Evolutionary conservation across 2,329 filamentous ascomycete genomes (phyloP).

Genomic region (Arthrinium phaeospermum): DNA sequence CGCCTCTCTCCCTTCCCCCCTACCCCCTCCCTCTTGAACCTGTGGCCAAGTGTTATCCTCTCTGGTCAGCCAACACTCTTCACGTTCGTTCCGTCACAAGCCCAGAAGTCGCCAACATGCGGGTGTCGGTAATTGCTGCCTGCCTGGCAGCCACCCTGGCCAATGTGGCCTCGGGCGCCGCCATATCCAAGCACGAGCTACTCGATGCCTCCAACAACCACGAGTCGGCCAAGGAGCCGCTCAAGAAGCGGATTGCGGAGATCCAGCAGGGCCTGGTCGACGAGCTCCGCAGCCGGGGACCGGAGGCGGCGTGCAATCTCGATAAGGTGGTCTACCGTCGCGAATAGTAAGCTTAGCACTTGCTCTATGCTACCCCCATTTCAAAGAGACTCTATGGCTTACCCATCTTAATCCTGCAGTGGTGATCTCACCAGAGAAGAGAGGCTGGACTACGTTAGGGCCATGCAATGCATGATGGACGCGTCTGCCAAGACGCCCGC

Average conservation of each 20-base stretch:
- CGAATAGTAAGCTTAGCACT: neutral
- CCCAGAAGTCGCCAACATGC: neutral
- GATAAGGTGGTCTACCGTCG: conserved; percentile 2
- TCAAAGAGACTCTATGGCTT: neutral
- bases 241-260: neutral
- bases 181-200: neutral
- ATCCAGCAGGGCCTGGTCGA: neutral
- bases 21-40: neutral
- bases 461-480: conserved; percentile 20
- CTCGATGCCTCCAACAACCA: neutral
- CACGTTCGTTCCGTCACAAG: neutral
- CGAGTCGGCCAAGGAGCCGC: neutral
- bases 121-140: neutral
- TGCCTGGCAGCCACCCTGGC: neutral
- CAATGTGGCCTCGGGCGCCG: neutral
- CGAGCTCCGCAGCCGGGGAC: neutral
- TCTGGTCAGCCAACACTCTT: neutral
- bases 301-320: neutral
- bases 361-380: neutral
- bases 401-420: neutral
- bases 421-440: conserved; percentile 22
- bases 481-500: conserved; percentile 16
- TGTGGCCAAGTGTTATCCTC: neutral
- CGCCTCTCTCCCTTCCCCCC: neutral
- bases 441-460: conserved; percentile 24